These are phyloP conservation scores for Candida vaughaniae DNA, from an alignment of 805 yeast species.

Conservation along the genomic window DNA sequence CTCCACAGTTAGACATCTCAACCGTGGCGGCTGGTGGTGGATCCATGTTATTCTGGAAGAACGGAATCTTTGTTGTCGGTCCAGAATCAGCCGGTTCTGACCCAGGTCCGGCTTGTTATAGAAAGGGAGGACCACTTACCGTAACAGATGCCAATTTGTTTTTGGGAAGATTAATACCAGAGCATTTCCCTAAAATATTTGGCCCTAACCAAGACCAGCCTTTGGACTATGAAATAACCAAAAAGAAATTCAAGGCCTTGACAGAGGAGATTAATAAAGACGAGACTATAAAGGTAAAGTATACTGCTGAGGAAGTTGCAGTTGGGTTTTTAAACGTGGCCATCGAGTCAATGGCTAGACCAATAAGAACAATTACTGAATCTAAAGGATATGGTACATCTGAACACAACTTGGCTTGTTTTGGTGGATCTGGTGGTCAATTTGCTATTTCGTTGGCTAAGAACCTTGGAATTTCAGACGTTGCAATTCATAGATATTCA, in stretches of 20 bases:
- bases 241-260: slow-evolving; percentile 50
- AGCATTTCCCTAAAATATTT: slow-evolving; percentile 37
- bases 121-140: slow-evolving; percentile 40
- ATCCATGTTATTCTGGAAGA: slow-evolving; percentile 36
- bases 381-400: slow-evolving; percentile 30
- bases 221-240: slow-evolving; percentile 39
- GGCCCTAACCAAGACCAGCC: slow-evolving; percentile 36
- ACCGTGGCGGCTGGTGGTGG: slow-evolving; percentile 52
- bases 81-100: slow-evolving; percentile 42
- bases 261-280: slow-evolving; percentile 45
- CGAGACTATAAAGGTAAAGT: slow-evolving; percentile 16
- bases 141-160: slow-evolving; percentile 40
- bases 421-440: slow-evolving; percentile 42
- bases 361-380: slow-evolving; percentile 36
- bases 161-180: slow-evolving; percentile 35
- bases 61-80: slow-evolving; percentile 40
- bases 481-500: slow-evolving; percentile 34
- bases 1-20: slow-evolving; percentile 45
- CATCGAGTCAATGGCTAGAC: slow-evolving; percentile 34
- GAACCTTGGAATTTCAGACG: slow-evolving; percentile 26
- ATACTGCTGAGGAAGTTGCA: slow-evolving; percentile 33
- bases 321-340: slow-evolving; percentile 34
- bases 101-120: slow-evolving; percentile 42
- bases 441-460: slow-evolving; percentile 28
- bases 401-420: slow-evolving; percentile 32